A percentile compares a stretch with the other conserved stretches of the same genome.
phyloP scores from a whole-genome alignment of 1,284 basidiomycete species.

The Cystobasidium pallidum region DNA sequence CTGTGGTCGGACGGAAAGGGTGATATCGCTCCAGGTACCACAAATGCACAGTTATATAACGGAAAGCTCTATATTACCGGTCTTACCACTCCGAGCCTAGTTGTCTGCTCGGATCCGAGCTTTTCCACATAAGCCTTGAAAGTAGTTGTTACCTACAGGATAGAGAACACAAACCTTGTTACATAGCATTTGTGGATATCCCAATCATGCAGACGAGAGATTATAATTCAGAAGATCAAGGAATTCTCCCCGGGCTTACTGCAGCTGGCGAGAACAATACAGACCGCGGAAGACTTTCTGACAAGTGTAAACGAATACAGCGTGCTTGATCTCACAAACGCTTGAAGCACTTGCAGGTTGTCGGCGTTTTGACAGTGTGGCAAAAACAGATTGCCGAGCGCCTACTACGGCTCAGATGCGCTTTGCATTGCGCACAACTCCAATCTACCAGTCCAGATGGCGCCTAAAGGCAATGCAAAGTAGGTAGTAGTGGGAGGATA shows the following conservation, averaged over 20 bases:
- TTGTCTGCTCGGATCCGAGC: constrained; percentile 27
- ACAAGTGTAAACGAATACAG: too few species aligned
- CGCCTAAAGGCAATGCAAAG: constrained; percentile 43
- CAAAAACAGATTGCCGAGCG: neutral
- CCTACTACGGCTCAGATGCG: neutral
- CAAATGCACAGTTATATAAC: constrained; percentile 46
- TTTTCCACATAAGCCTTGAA: neutral
- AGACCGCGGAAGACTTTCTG: too few species aligned
- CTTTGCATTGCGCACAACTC: neutral
- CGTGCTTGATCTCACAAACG: too few species aligned
- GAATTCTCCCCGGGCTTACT: too few species aligned
- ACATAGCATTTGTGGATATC: neutral
- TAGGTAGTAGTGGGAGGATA: neutral
- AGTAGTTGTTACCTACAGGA: neutral
- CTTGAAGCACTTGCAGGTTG: too few species aligned
- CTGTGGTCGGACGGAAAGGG: constrained; percentile 47
- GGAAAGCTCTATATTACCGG: constrained; percentile 50
- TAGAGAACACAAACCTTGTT: neutral
- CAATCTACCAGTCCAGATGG: constrained; percentile 14
- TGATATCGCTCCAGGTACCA: constrained; percentile 44
- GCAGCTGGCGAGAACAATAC: too few species aligned
- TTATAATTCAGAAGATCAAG: too few species aligned
- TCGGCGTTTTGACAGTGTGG: neutral
- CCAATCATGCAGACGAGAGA: too few species aligned
- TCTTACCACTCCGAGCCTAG: constrained; percentile 9